Evolutionary conservation across 371 early-diverging fungal genomes (phyloP).

Genomic region (Blakeslea trispora): DNA sequence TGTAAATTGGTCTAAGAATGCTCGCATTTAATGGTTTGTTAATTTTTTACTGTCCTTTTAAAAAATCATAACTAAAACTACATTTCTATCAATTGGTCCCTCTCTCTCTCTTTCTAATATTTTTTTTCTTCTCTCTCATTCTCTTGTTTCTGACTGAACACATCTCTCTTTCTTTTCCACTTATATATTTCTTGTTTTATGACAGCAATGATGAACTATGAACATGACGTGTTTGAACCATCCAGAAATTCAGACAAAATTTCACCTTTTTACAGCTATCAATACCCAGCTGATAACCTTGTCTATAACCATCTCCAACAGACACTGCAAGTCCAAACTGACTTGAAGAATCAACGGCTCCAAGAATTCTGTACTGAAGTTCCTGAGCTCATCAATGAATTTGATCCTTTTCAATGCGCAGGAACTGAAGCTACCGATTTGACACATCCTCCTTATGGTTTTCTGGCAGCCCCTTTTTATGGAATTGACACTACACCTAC

Average conservation of each 20-base stretch:
- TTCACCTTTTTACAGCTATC: background rate
- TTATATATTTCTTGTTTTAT: no score
- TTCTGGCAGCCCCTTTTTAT: background rate
- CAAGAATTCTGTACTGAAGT: slow-evolving; percentile 10
- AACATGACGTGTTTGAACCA: slow-evolving; percentile 2
- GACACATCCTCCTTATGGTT: background rate
- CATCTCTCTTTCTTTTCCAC: background rate
- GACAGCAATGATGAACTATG: background rate
- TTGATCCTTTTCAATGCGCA: background rate
- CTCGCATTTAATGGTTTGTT: background rate
- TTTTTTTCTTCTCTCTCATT: background rate
- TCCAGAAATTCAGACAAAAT: background rate
- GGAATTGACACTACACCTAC: background rate
- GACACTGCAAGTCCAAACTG: slow-evolving; percentile 17
- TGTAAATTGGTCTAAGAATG: background rate
- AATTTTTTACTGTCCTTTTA: background rate
- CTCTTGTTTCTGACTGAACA: no score
- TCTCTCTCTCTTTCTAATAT: background rate
- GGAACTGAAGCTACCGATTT: no score
- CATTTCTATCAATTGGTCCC: no score
- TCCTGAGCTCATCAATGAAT: background rate
- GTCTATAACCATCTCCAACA: slow-evolving; percentile 14
- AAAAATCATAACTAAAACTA: no score
- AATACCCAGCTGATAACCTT: slow-evolving; percentile 5
- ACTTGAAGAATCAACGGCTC: slow-evolving; percentile 12